Conservation (phyloP, 140 eudicot species). For the Stevia rebaudiana region DNA sequence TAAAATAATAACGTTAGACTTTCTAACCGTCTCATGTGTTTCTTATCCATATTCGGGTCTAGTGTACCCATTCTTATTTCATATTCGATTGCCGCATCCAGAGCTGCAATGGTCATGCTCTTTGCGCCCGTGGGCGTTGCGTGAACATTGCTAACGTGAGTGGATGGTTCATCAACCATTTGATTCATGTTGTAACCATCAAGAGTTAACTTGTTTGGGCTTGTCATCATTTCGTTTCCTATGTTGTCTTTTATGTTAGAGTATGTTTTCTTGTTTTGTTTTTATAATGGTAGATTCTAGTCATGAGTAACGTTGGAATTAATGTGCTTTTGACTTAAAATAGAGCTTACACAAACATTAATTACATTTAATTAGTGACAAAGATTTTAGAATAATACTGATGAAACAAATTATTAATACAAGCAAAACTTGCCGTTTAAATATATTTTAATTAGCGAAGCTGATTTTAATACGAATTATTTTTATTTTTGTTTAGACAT, state of each 20-base stretch:
- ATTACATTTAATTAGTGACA: not conserved
- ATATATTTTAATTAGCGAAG: no score
- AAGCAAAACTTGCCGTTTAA: no score
- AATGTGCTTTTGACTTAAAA: not conserved
- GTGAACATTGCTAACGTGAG: slow-evolving; percentile 1
- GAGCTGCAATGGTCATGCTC: not conserved
- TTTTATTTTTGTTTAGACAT: no score
- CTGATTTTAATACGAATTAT: no score
- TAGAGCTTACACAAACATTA: not conserved
- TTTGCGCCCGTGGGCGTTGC: not conserved
- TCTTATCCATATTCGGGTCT: slow-evolving; percentile 27
- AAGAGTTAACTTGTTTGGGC: not conserved
- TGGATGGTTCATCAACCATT: not conserved
- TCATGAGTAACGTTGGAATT: not conserved
- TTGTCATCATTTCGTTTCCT: slow-evolving; percentile 8
- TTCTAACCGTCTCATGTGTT: slow-evolving; percentile 23
- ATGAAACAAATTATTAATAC: not conserved
- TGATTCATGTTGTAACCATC: not conserved
- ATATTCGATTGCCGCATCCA: slow-evolving; percentile 19
- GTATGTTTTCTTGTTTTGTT: not conserved
- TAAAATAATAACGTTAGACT: not conserved
- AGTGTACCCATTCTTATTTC: slow-evolving; percentile 25
- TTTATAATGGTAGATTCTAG: not conserved
- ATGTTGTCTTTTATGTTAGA: not conserved
- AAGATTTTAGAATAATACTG: not conserved